Percentiles rank a stretch among this genome's conserved stretches.
Conservation (phyloP, 495 filamentous ascomycete species). For the Chlorociboria aeruginascens region DNA sequence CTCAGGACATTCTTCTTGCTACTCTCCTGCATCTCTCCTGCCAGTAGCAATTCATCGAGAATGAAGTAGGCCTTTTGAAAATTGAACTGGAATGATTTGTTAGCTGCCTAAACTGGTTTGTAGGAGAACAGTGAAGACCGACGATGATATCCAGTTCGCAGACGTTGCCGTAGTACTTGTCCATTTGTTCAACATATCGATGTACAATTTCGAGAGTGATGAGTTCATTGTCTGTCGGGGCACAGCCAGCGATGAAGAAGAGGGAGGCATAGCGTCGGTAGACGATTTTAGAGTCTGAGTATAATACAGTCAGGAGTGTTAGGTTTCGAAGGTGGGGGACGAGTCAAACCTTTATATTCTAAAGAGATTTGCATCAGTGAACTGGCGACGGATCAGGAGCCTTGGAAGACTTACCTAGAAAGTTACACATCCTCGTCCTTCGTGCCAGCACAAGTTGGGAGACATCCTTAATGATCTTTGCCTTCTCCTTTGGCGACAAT, state of each 20-base stretch:
- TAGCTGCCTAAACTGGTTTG: background rate
- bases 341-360: conserved; percentile 79
- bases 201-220: conserved; percentile 98
- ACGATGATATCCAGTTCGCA: conserved; percentile 48
- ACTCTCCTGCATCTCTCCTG: conserved; percentile 96
- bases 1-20: conserved; percentile 97
- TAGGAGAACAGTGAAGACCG: background rate
- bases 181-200: conserved; percentile 99
- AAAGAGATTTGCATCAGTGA: too few species aligned
- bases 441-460: conserved; percentile 93
- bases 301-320: conserved; percentile 1
- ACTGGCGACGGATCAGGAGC: too few species aligned
- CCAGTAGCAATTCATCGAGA: conserved; percentile 87
- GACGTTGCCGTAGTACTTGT: conserved; percentile 99
- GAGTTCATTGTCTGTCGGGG: conserved; percentile 90
- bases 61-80: conserved; percentile 99
- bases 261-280: conserved; percentile 98
- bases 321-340: background rate
- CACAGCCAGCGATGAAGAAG: conserved; percentile 97
- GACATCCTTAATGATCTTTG: conserved; percentile 99
- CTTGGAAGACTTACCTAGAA: conserved; percentile 36
- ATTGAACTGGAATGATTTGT: conserved; percentile 62
- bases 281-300: conserved; percentile 88
- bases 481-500: conserved; percentile 93
- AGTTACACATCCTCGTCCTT: conserved; percentile 98